phyloP scores from a whole-genome alignment of 306 rosid species.

The Gleditsia sinensis region DNA sequence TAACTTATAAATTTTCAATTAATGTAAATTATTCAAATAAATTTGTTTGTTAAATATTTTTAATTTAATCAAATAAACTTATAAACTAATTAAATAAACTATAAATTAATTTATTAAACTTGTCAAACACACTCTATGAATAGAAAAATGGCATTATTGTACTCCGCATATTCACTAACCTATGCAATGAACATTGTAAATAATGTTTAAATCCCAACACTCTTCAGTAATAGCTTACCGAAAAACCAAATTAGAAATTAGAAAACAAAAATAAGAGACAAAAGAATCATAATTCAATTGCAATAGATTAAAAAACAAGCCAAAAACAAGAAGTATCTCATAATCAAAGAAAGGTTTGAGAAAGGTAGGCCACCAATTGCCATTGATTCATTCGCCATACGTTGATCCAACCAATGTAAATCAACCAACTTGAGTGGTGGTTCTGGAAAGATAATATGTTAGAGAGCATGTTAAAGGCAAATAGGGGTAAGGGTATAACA shows the following conservation, averaged over 20 bases:
- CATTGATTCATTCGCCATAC: slow-evolving; percentile 78
- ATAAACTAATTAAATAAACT: too few relatives aligned
- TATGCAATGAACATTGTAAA: slow-evolving; percentile 43
- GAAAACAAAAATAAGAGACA: background rate
- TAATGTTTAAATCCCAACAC: slow-evolving; percentile 28
- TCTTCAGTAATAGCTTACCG: slow-evolving; percentile 8
- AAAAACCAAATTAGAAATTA: background rate
- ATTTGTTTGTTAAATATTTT: too few relatives aligned
- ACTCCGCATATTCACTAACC: slow-evolving; percentile 91
- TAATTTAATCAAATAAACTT: too few relatives aligned
- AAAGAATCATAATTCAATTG: background rate
- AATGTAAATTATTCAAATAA: too few relatives aligned
- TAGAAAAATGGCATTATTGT: slow-evolving; percentile 87
- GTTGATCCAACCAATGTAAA: slow-evolving; percentile 95
- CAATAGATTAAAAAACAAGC: background rate
- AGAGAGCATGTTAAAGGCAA: slow-evolving; percentile 30
- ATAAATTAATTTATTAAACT: too few relatives aligned
- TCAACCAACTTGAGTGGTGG: slow-evolving; percentile 93
- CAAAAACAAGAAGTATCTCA: too few relatives aligned
- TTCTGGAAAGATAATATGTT: slow-evolving; percentile 55
- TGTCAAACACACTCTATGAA: slow-evolving; percentile 86
- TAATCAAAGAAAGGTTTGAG: background rate
- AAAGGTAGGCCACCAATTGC: slow-evolving; percentile 52
- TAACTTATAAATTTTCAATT: too few relatives aligned
- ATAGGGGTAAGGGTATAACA: background rate